Evolutionary conservation across 345 rosid genomes (phyloP).

Genomic region (Lagerstroemia speciosa): DNA sequence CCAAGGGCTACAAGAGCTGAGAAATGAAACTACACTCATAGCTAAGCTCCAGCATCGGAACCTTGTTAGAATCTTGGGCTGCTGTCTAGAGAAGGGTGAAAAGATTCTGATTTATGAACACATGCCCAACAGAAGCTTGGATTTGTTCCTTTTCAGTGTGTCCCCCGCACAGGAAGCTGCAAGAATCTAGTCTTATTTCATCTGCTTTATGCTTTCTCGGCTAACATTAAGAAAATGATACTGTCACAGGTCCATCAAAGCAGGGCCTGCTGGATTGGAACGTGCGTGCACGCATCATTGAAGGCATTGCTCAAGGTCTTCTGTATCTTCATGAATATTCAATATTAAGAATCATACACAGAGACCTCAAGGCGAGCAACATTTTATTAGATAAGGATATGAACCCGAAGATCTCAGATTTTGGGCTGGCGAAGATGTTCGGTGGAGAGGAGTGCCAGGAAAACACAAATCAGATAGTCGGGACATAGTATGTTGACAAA

Average conservation of each 20-base stretch:
- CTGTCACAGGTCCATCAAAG: not conserved
- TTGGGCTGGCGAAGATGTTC: slow-evolving; percentile 27
- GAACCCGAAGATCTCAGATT: slow-evolving; percentile 34
- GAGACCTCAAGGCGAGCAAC: slow-evolving; percentile 32
- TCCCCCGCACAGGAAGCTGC: too few relatives aligned
- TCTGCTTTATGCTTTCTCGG: too few relatives aligned
- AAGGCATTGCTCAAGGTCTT: slow-evolving; percentile 43
- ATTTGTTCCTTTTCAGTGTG: slow-evolving; percentile 21
- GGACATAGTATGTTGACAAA: slow-evolving; percentile 2
- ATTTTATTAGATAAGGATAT: slow-evolving; percentile 20
- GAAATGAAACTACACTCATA: slow-evolving; percentile 17
- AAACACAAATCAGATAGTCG: not conserved
- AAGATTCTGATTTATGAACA: slow-evolving; percentile 25
- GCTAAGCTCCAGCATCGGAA: slow-evolving; percentile 30
- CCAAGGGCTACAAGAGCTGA: slow-evolving; percentile 29
- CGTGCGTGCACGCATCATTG: slow-evolving; percentile 19
- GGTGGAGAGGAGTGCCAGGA: slow-evolving; percentile 8
- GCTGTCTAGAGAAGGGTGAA: slow-evolving; percentile 26
- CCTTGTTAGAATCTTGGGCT: slow-evolving; percentile 30
- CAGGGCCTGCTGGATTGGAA: slow-evolving; percentile 16
- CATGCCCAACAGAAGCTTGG: slow-evolving; percentile 34
- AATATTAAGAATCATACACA: slow-evolving; percentile 31
- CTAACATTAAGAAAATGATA: too few relatives aligned
- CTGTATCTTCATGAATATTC: slow-evolving; percentile 47
- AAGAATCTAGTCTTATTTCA: too few relatives aligned